Evolutionary conservation across 257 asterid species (phyloP), one percentile per base, ranked within the genome.

Genomic region (Salvia splendens): DNA sequence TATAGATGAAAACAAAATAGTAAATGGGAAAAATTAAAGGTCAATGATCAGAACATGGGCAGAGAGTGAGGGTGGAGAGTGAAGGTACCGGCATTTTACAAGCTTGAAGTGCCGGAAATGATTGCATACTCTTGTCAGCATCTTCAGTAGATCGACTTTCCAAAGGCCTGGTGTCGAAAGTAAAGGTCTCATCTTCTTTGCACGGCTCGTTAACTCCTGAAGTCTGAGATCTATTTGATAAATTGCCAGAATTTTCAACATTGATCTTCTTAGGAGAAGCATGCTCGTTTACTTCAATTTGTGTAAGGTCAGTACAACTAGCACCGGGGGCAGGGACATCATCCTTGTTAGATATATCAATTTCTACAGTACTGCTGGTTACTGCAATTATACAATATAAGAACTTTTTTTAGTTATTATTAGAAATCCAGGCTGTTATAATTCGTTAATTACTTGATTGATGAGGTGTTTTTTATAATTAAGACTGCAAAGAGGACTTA

Each of bases 131-230:
- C 70, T 61, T 63, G 72, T 59, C 70, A 69, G 81, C 43, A 78
- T 73, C 88, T 73, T 76, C 86, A 17, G 68, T 70, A 56, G 93
- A 56, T 69, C 67, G 84, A 74, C 76, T 74, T 61, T 64, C 87
- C 75, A 80, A 72, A 73, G 81, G 88, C 77, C 78, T 73, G 32
- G 71, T 73, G 61, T 85, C 88, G 72, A 89, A 82, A 40, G 92
- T 78, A 77, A 82, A 87, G 74, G 84, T 74, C 73, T 73, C 79
- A 67, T 84, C 93, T 66, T 79, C 91, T 75, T 67, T 77, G 28
- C 77, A 52, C 20, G 77, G 77, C 67, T 52, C 81, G 65, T 71
- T 78, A 47, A 60, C 79, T 70, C 70, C 84, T 48, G 81, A 72
- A 61, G 58, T 50, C 70, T 65, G 17, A 50, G 80, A 51, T 56